A percentile compares a stretch with the other conserved stretches of the same genome.
Evolutionary conservation across 2,329 filamentous ascomycete genomes (phyloP).

Genomic region (Boeremia exigua): DNA sequence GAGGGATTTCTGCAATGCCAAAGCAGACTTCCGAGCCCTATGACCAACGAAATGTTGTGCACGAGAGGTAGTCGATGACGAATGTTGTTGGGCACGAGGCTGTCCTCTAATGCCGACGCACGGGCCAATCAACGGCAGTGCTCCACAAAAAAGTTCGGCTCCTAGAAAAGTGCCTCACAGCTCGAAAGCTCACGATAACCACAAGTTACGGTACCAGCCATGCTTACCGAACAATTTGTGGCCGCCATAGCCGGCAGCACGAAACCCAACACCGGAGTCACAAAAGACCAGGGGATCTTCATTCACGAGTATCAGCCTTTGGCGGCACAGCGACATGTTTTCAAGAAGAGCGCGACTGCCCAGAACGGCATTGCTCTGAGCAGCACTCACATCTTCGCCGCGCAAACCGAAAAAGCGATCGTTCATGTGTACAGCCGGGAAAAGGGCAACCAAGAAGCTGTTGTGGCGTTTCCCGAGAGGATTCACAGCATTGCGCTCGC

Average conservation of each 20-base stretch:
- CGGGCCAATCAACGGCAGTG: background rate
- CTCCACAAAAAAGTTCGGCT: conserved; percentile 2
- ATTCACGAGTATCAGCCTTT: conserved; percentile 81
- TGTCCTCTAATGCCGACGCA: conserved; percentile 1
- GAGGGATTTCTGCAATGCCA: too few relatives aligned
- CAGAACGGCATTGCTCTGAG: conserved; percentile 81
- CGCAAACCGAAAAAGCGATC: conserved; percentile 88
- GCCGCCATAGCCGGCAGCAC: conserved; percentile 54
- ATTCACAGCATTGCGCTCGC: conserved; percentile 79
- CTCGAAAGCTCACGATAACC: conserved; percentile 16
- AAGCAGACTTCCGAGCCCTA: too few relatives aligned
- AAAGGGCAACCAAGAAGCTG: conserved; percentile 85
- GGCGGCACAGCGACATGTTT: conserved; percentile 73
- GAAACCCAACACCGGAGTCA: conserved; percentile 54
- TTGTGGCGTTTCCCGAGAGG: conserved; percentile 85
- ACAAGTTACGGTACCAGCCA: conserved; percentile 27
- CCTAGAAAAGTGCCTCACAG: background rate
- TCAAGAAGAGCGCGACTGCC: conserved; percentile 91
- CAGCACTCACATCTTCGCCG: conserved; percentile 84
- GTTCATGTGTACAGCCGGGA: conserved; percentile 89
- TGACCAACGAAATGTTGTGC: too few relatives aligned
- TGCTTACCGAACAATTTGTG: conserved; percentile 60
- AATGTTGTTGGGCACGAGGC: background rate
- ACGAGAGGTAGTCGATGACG: background rate
- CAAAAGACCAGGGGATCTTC: conserved; percentile 86